These are phyloP conservation scores for Cucumis sativus DNA, from an alignment of 306 rosid genomes.

Conservation along the genomic window DNA sequence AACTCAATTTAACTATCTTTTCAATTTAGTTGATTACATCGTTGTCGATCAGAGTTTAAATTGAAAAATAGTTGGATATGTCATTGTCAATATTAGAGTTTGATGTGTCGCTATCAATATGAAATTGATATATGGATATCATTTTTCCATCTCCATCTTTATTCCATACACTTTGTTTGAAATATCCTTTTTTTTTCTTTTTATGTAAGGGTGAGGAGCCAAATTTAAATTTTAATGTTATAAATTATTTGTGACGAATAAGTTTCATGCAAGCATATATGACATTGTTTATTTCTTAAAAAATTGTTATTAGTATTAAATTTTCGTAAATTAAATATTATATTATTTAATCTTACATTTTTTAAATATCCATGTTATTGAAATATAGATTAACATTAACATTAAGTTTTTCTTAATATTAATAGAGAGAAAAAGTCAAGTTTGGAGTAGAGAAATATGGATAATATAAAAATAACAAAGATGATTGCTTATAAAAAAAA, in stretches of 20 bases:
- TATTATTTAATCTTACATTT: too few relatives aligned
- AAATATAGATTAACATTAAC: too few relatives aligned
- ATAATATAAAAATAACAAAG: not conserved
- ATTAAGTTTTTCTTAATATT: too few relatives aligned
- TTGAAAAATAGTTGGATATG: not conserved
- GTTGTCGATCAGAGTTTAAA: not conserved
- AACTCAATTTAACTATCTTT: not conserved
- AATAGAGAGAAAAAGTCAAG: not conserved
- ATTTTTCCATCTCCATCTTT: not conserved
- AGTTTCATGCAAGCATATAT: not conserved
- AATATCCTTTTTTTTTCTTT: too few relatives aligned
- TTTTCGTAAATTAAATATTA: too few relatives aligned
- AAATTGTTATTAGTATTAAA: too few relatives aligned
- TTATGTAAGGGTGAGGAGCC: too few relatives aligned
- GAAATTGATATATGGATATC: not conserved
- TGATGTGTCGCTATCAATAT: not conserved
- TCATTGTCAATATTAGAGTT: not conserved
- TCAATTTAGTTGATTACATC: not conserved
- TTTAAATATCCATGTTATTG: too few relatives aligned
- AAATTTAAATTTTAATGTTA: not conserved
- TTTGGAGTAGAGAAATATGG: not conserved
- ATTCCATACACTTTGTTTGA: not conserved
- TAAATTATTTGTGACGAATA: not conserved
- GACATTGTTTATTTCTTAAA: too few relatives aligned
- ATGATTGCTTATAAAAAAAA: too few relatives aligned